A percentile compares a stretch with the other conserved stretches of the same genome.
phyloP scores from a whole-genome alignment of 2,329 filamentous ascomycete genomes.

The Magnaporthiopsis incrustans region DNA sequence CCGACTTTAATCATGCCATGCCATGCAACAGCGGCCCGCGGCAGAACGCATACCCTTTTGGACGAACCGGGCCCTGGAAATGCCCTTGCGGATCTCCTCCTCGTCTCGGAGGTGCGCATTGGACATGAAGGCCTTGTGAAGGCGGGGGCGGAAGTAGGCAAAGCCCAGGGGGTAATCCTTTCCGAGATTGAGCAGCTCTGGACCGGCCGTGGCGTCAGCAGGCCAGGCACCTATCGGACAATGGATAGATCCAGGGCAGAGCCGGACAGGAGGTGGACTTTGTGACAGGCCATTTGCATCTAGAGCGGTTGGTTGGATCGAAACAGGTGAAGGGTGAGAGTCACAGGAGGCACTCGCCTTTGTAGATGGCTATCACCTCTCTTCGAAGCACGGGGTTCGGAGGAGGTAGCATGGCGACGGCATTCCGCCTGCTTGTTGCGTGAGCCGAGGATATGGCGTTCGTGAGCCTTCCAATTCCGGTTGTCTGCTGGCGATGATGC shows the following conservation, averaged over 20 bases:
- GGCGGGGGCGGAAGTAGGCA: slow-evolving; percentile 67
- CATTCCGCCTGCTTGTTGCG: background rate
- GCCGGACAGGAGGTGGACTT: background rate
- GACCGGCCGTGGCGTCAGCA: background rate
- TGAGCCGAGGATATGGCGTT: too few species aligned
- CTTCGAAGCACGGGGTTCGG: slow-evolving; percentile 54
- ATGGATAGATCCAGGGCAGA: background rate
- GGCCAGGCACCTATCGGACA: background rate
- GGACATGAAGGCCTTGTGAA: slow-evolving; percentile 78
- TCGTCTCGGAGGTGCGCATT: slow-evolving; percentile 65
- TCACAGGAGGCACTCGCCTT: slow-evolving; percentile 46
- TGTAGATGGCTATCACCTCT: slow-evolving; percentile 81
- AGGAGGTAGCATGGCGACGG: slow-evolving; percentile 15
- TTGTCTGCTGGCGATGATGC: background rate
- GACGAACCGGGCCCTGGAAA: slow-evolving; percentile 76
- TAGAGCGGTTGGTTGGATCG: background rate
- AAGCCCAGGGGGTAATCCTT: slow-evolving; percentile 80
- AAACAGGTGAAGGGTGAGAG: background rate
- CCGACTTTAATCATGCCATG: background rate
- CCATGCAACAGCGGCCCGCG: slow-evolving; percentile 5
- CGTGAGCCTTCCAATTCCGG: too few species aligned
- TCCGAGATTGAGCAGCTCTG: slow-evolving; percentile 79
- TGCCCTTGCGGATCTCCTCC: slow-evolving; percentile 64
- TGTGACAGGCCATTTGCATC: too few species aligned
- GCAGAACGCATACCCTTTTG: slow-evolving; percentile 64